phyloP scores from a whole-genome alignment of 2,329 filamentous ascomycete species.

The Xylaria sp. region DNA sequence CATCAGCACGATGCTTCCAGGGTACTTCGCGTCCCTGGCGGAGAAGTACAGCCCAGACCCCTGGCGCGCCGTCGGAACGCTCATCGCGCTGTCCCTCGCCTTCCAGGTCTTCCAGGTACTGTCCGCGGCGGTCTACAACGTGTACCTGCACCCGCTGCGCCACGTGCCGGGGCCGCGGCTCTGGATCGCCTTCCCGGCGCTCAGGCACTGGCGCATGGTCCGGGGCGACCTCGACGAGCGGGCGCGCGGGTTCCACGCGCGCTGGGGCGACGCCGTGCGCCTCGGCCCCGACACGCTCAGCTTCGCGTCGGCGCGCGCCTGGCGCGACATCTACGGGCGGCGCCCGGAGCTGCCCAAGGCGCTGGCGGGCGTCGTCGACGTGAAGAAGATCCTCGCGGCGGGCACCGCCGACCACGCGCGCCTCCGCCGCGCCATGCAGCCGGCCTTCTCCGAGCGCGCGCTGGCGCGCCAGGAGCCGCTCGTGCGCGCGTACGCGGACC shows the following conservation, averaged over 20 bases:
- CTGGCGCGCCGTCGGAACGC: too few relatives aligned
- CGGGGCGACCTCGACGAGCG: constrained; percentile 21
- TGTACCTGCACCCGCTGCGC: constrained; percentile 37
- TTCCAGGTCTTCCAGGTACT: too few relatives aligned
- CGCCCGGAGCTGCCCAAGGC: constrained; percentile 34
- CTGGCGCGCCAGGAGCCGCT: constrained; percentile 40
- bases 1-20: too few relatives aligned
- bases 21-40: too few relatives aligned
- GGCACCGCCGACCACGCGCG: constrained; percentile 45
- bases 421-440: constrained; percentile 53
- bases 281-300: constrained; percentile 42
- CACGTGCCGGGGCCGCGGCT: constrained; percentile 32
- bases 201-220: constrained; percentile 24
- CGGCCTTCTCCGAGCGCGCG: constrained; percentile 48
- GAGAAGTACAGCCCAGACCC: too few relatives aligned
- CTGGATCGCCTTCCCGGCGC: constrained; percentile 31
- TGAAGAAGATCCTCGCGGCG: constrained; percentile 31
- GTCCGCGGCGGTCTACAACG: constrained; percentile 27
- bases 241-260: constrained; percentile 29
- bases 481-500: constrained; percentile 36
- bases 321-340: constrained; percentile 46
- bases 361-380: constrained; percentile 27
- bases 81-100: too few relatives aligned
- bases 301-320: constrained; percentile 41
- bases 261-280: constrained; percentile 41